phyloP scores from a whole-genome alignment of 108 stramenopile genomes.

The Hondaea fermentalgiana region DNA sequence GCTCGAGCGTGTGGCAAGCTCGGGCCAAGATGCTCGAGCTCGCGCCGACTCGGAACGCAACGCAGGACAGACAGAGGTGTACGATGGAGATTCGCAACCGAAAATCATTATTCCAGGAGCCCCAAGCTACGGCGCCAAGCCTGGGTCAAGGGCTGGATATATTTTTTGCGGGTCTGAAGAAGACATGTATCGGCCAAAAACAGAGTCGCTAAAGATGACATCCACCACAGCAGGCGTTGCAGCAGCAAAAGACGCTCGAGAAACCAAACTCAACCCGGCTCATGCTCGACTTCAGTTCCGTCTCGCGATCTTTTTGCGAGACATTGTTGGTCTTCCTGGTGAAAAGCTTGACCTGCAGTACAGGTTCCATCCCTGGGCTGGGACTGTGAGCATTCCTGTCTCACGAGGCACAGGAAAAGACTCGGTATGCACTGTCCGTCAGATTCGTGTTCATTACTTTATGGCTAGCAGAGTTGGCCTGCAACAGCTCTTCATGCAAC shows the following conservation, averaged over 20 bases:
- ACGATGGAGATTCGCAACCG: no score
- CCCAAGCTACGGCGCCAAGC: not conserved
- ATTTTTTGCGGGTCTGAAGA: not conserved
- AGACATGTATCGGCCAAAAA: not conserved
- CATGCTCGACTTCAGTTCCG: not conserved
- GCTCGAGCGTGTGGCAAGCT: no score
- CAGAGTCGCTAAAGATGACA: not conserved
- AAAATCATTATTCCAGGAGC: not conserved
- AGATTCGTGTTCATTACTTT: not conserved
- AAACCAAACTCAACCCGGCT: not conserved
- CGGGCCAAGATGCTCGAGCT: no score
- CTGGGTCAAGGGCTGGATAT: not conserved
- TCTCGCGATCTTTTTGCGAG: not conserved
- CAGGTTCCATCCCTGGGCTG: not conserved
- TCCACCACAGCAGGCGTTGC: not conserved
- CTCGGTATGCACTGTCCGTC: not conserved
- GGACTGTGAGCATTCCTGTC: not conserved
- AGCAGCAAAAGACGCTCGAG: not conserved
- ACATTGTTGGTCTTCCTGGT: not conserved
- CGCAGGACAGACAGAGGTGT: no score
- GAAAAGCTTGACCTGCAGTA: not conserved
- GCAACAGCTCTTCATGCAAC: conserved; percentile 1
- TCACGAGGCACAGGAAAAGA: not conserved
- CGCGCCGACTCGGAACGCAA: no score
- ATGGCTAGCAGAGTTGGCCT: not conserved